Evolutionary conservation across 2,329 filamentous ascomycete species (phyloP).

Genomic region (Neofusicoccum sp.): DNA sequence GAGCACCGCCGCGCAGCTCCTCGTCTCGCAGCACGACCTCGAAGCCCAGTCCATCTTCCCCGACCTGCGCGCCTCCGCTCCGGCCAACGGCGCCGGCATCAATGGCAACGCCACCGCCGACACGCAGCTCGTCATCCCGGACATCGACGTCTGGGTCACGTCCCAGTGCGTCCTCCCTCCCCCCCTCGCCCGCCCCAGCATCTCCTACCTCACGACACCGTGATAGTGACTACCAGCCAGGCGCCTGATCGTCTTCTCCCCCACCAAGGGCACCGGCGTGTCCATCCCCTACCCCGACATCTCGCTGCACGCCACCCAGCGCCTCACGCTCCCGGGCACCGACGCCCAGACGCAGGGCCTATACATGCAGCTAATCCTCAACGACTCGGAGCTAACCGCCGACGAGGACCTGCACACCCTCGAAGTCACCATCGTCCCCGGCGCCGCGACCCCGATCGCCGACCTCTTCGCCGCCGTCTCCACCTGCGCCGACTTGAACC

Average conservation of each 20-base stretch:
- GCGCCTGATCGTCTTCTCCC: conserved; percentile 64
- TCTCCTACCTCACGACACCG: conserved; percentile 19
- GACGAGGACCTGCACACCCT: conserved; percentile 64
- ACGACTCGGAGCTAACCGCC: conserved; percentile 55
- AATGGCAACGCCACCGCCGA: conserved; percentile 24
- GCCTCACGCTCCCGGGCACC: conserved; percentile 38
- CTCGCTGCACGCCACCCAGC: conserved; percentile 72
- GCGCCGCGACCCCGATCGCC: conserved; percentile 33
- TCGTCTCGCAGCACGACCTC: conserved; percentile 56
- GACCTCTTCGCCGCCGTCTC: conserved; percentile 69
- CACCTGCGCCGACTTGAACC: conserved; percentile 72
- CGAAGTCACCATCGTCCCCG: conserved; percentile 65
- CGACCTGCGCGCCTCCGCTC: background rate
- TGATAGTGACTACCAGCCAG: conserved; percentile 32
- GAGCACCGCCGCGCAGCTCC: conserved; percentile 56
- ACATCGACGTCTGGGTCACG: conserved; percentile 49
- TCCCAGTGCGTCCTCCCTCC: conserved; percentile 36
- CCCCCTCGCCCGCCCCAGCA: background rate
- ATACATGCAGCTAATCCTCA: conserved; percentile 40
- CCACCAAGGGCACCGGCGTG: conserved; percentile 57
- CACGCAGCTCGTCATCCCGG: conserved; percentile 24
- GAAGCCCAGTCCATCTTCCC: conserved; percentile 42
- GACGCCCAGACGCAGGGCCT: conserved; percentile 24
- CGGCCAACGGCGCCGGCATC: background rate
- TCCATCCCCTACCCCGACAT: conserved; percentile 73